phyloP scores from a whole-genome alignment of 352 stramenopile species.

The Blastocystis sp. region DNA sequence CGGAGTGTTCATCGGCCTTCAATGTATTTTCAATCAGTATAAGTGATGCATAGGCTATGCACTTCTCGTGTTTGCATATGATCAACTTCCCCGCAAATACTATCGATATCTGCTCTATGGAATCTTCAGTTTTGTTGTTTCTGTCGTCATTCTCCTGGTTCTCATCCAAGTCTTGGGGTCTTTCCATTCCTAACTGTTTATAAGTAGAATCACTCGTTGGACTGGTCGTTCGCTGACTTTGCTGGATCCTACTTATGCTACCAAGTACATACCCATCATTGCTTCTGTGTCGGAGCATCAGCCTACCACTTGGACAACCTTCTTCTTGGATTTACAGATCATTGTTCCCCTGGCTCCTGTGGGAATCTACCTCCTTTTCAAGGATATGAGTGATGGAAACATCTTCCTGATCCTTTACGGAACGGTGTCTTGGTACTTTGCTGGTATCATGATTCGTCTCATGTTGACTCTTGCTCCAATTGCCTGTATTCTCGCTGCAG shows the following conservation, averaged over 20 bases:
- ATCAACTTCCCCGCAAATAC: slow-evolving; percentile 68
- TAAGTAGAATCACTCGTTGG: slow-evolving; percentile 67
- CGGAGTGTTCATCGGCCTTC: slow-evolving; percentile 77
- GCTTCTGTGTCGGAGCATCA: slow-evolving; percentile 85
- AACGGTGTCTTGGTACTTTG: slow-evolving; percentile 84
- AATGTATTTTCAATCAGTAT: neutral
- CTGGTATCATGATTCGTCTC: slow-evolving; percentile 75
- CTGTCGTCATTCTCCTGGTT: slow-evolving; percentile 64
- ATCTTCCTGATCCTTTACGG: slow-evolving; percentile 86
- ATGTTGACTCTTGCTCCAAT: slow-evolving; percentile 84
- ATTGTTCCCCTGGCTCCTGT: slow-evolving; percentile 82
- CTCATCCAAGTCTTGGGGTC: slow-evolving; percentile 66
- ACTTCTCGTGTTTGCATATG: slow-evolving; percentile 50
- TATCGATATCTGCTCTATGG: slow-evolving; percentile 60
- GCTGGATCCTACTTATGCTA: slow-evolving; percentile 81
- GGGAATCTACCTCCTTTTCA: slow-evolving; percentile 81
- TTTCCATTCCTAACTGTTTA: neutral
- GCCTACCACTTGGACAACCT: slow-evolving; percentile 84
- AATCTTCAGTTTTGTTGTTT: slow-evolving; percentile 64
- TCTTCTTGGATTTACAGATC: slow-evolving; percentile 85
- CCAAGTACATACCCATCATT: slow-evolving; percentile 88
- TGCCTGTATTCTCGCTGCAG: slow-evolving; percentile 80
- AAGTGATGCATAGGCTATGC: slow-evolving; percentile 25
- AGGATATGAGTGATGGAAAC: slow-evolving; percentile 77
- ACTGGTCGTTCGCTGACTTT: slow-evolving; percentile 80